Evolutionary conservation across 1,284 basidiomycete species (phyloP).

Genomic region (Ustilago crameri): DNA sequence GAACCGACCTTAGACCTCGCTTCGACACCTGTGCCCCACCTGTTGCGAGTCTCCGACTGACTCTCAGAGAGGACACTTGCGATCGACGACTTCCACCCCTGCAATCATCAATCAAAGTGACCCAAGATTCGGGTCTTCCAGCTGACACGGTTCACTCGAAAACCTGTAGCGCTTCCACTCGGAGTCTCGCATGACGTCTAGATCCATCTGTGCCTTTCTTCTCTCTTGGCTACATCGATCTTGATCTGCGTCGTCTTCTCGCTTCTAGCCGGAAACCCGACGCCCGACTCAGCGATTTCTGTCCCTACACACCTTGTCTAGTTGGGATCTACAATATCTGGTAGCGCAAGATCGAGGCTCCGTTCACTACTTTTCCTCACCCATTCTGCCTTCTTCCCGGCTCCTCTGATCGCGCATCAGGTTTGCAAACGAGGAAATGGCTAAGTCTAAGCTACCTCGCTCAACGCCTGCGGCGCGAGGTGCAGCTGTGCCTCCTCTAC

Average conservation of each 20-base stretch:
- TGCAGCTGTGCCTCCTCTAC: constrained; percentile 30
- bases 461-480: constrained; percentile 46
- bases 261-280: not conserved
- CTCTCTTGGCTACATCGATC: constrained; percentile 15
- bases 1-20: not conserved
- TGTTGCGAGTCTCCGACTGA: not conserved
- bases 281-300: constrained; percentile 6
- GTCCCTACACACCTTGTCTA: not conserved
- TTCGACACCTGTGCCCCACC: constrained; percentile 2
- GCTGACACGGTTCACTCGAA: not conserved
- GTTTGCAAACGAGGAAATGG: constrained; percentile 33
- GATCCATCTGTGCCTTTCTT: constrained; percentile 6
- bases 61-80: not conserved
- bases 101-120: not conserved
- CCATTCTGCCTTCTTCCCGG: not conserved
- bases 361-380: not conserved
- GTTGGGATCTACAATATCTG: not conserved
- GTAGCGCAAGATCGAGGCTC: not conserved
- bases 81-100: not conserved
- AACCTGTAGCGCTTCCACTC: constrained; percentile 8
- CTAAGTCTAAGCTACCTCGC: constrained; percentile 51
- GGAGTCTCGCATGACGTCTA: constrained; percentile 21
- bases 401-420: constrained; percentile 21
- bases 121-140: constrained; percentile 9
- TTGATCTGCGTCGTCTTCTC: constrained; percentile 15